These are phyloP conservation scores for Tuber calosporum DNA, from an alignment of 495 filamentous ascomycete species.

Conservation along the genomic window DNA sequence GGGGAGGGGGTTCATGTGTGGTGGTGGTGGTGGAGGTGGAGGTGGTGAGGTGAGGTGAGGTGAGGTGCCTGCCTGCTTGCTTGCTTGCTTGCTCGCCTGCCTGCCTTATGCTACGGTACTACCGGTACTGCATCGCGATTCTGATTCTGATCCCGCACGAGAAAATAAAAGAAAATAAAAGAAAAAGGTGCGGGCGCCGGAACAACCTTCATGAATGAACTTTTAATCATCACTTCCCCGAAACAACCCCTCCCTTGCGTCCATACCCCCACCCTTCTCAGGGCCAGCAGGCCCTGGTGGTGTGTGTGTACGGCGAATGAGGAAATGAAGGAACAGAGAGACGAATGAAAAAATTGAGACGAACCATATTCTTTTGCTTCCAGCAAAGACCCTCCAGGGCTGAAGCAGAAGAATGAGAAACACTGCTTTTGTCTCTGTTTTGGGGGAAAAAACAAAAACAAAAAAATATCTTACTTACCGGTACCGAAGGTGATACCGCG, in stretches of 20 bases:
- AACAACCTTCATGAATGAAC: neutral
- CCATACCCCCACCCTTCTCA: neutral
- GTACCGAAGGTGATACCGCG: neutral
- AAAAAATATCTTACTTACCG: neutral
- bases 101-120: neutral
- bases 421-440: neutral
- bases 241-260: neutral
- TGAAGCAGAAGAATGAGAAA: neutral
- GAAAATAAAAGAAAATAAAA: too few species aligned
- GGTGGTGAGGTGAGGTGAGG: too few species aligned
- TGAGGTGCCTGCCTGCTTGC: neutral
- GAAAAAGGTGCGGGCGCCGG: neutral
- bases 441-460: neutral
- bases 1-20: neutral
- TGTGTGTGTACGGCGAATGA: neutral
- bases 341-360: conserved; percentile 1
- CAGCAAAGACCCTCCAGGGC: neutral
- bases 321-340: neutral
- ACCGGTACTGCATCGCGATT: neutral
- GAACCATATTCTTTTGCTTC: neutral
- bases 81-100: neutral
- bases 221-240: neutral
- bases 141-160: neutral
- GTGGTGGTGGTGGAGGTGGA: too few species aligned
- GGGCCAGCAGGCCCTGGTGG: neutral